Evolutionary conservation across 441 rosid species (phyloP), one percentile per base, ranked within the genome.

Genomic region (Bocquillonia castaneifolia): DNA sequence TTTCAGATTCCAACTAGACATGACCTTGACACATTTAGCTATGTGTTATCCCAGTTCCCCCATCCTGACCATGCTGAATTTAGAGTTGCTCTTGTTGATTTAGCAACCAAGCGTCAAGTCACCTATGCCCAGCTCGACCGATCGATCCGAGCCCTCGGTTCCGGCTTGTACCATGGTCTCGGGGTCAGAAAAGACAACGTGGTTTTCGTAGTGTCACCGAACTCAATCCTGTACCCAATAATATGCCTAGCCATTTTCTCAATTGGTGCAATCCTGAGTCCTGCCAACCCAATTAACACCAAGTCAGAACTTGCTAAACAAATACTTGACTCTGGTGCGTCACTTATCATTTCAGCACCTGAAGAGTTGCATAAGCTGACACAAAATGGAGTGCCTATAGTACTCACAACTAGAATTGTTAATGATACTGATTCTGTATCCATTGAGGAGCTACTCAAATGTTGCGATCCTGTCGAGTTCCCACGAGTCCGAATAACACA

Each of bases 281-380:
- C 91, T 10, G 84, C 88, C 9, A 88, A 86, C 37, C 91, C 91
- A 0, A 32, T 86, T 8, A 86, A 83, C 76, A 83, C 93, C 7
- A 69, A 50, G 2, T 62, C 72, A 3, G 93, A 88, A 67, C 80
- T 86, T 26, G 64, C 71, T 25, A 84, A 83, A 63, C 91, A 88
- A 59, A 80, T 86, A 4, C 53, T 59, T 29, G 88, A 88, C 72
- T 84, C 86, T 14, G 76, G 86, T 23, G 85, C 90, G 0, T 81
- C 83, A 56, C 70, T 86, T 39, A 75, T 75, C n/a, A 79, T 86
- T 59, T 63, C 84, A 2, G 76, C 78, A 22, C 83, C 89, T 0
- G 86, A 80, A 42, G 89, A 86, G 74, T 48, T 63, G 42, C 85
- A 76, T 39, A 88, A 86, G 77, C n/a, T 88, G 28, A 42, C 10